Evolutionary conservation across 2,329 filamentous ascomycete species (phyloP), one percentile per base, ranked within the genome.

Genomic region (Diaporthe citrichinensis): DNA sequence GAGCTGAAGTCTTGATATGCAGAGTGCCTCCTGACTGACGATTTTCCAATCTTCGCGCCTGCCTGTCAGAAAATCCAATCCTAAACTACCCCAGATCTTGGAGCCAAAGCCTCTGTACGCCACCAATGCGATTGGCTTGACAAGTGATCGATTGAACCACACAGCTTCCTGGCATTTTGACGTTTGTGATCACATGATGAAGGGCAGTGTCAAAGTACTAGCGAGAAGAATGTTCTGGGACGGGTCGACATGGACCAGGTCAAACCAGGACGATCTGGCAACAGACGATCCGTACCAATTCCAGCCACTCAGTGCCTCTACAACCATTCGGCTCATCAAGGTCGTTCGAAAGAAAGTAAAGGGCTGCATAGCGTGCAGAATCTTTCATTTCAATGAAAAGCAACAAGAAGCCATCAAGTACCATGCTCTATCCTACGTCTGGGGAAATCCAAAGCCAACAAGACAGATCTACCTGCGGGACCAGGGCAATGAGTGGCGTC

Each of bases 381-480:
- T 55, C 5, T 41, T 20, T 7, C 34, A 51, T 4, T 17, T 65
- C 28, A 20, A 73, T 9, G 2, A 34, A 3, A 15, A 44, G 1
- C 17, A 44, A 3, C n/a, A 34, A n/a, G 1, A 14, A 0, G 8
- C 1, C 2, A 46, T 65, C 46, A 20, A 6, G 8, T 73, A 73
- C 20, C 34, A 34, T 2, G 71, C 71, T 15, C 34, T 73, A 0
- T 73, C 71, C 4, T 73, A 73, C 14, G 1, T 44, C 17, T 73
- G 71, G 57, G 71, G 58, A 14, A 15, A 55, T 6, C 10, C 58
- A 31, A 4, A 34, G 34, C 3, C 20, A 8, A 55, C 34, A 10
- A 28, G 85, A 7, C 15, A 14, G 46, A 17, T 73, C 1, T 65
- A 55, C 25, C 14, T 73, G 41, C n/a, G n/a, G 14, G 57, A 44